Evolutionary conservation across 345 rosid species (phyloP), one percentile per base, ranked within the genome.

Genomic region (Draba incana): DNA sequence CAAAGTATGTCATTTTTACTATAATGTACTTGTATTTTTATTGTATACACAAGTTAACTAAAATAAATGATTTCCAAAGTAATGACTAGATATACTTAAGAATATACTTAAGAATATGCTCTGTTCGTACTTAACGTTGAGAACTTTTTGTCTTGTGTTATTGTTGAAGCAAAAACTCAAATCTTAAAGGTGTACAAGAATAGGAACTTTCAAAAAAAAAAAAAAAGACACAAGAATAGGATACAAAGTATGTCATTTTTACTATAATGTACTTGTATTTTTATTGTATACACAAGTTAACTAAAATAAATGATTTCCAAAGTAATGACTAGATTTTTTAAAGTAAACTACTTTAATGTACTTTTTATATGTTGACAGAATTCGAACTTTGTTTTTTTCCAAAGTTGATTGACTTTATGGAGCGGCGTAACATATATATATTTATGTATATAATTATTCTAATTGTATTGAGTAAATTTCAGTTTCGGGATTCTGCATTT

Each of bases 21-120:
- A 35, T n/a, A 24, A 31, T 33, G 4, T 61, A 2, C 9, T 20
- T 57, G 37, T 8, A n/a, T 38, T 24, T 27, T 46, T 12, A 33
- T 57, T 11, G n/a, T 9, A 10, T 13, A 20, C 5, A 4, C 2
- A 49, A 68, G 12, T n/a, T 24, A 38, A 23, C 5, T 10, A 33
- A 10, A 35, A 20, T 15, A 57, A 49, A 58, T 23, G 23, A 60
- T 53, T 11, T 71, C 27, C 8, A 45, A 54, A 44, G 39, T 43
- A 46, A 33, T 53, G 62, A 43, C 30, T 13, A 20, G n/a, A 49
- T 68, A 67, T 33, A 28, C 30, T 28, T 28, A 2, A 4, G 30
- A 28, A 72, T 72, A 64, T 57, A 20, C 71, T 50, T 5, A 33
- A 31, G 66, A 57, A 49, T 72, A 72, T 72, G 71, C 47, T 30